Base-by-base conservation (phyloP, 495 filamentous ascomycete species). In the Penicillium angulare region DNA sequence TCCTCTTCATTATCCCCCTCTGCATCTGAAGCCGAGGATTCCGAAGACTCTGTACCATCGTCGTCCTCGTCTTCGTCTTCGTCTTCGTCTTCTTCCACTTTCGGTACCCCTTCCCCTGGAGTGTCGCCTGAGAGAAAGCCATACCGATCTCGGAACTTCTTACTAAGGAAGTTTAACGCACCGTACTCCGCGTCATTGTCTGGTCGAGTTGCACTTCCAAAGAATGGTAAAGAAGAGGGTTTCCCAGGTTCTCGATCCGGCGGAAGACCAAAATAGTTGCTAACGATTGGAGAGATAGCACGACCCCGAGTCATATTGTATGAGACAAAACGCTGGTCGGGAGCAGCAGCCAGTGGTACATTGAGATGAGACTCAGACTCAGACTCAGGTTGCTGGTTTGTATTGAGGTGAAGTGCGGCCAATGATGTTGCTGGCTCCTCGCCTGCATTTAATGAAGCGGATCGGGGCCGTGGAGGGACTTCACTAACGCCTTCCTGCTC, bases 91-190 rank as follows among this genome's bases (percentile, higher is more conserved):
- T 57, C 64, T 5, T 66, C 72, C 39, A 53, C 47, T 27, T 63
- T 65, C 26, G 59, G 56, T 13, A 53, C 43, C 21, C 52, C 56
- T 51, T 72, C 66, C 34, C 62, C 44, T 43, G 62, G 51, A 3
- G 56, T 53, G 17, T 66, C 67, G 29, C 65, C 68, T 3, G 63
- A 55, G 48, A 73, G 67, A 29, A 78, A 66, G 35, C 71, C 59
- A 61, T 72, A 68, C 47, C 67, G 55, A 49, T 74, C 74, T 27
- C 72, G 69, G 16, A 77, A 65, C 49, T 74, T 77, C 22, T 78
- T 71, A 32, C 85, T 84, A 80, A 49, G 76, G 74, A 47, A 89
- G 53, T 50, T 87, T 79, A 53, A 67, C 10, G 62, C 75, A 18
- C 80, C 79, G 35, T 81, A 78, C n/a, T 81, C 82, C 1, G 75